Base-by-base conservation (phyloP, 352 stramenopile species). In the Pythium apleroticum region DNA sequence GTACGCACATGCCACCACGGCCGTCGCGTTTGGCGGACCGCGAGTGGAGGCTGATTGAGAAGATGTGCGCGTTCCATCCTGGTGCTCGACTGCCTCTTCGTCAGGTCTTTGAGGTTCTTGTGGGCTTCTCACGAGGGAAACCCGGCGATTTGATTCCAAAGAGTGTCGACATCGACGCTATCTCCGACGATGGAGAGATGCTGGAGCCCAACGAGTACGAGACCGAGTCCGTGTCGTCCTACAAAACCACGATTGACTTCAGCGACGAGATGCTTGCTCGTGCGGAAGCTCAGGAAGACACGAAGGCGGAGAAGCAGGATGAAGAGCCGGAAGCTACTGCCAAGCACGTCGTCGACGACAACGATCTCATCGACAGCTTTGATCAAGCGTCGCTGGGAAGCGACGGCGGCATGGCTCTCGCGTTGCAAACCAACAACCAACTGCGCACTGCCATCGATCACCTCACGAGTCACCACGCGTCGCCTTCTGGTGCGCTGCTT, bases 61-160 rank as follows among this genome's bases (percentile, higher is more conserved):
- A 80, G 10, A 89, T 92, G 81, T 92, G 83, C 61, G 63, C 68
- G 0, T 69, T 70, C 0, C 77, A 90, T 48, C 83, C 81, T 1
- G 57, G 60, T 4, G 66, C 77, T 25, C 69, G 83, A 15, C 72
- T 90, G 31, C 69, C 77, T 4, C 52, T 90, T 10, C 78, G 72
- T 14, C 72, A 86, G 50, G 80, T 81, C 11, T 79, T 75, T 0
- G 55, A 75, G 4, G 74, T 82, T 55, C 64, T 91, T 5, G 76
- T 85, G 20, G 61, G 66, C 41, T 65, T 90, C 15, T 60, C 57
- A 25, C 39, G 61, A 30, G 61, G 52, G 12, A 43, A 57, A 2
- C 6, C 39, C 9, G 53, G 61, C 17, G 43, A 68, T 11, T 22
- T 57, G 14, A 49, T 62, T 11, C 61, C 61, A 2, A 22, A 49